Conservation (phyloP, 495 filamentous ascomycete species). For the Bombardia bombarda region DNA sequence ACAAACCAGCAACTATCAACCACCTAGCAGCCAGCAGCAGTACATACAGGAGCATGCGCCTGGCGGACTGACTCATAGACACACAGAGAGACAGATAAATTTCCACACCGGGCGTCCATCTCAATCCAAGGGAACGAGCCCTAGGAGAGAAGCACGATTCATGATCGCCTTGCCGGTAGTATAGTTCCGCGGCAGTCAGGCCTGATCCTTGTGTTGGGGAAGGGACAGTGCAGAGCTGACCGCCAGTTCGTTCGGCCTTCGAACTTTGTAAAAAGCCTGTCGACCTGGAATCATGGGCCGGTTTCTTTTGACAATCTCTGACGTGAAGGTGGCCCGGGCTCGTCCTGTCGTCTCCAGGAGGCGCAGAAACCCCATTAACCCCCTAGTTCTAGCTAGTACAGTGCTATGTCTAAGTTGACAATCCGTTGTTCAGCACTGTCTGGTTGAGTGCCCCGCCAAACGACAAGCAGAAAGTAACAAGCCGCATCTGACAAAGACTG, state of each 20-base stretch:
- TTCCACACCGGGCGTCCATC: slow-evolving; percentile 7
- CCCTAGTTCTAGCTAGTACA: no score
- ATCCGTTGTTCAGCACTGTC: slow-evolving; percentile 17
- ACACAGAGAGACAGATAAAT: no score
- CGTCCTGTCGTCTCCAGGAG: no score
- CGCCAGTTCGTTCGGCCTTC: slow-evolving; percentile 23
- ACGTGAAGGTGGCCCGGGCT: no score
- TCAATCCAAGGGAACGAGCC: slow-evolving; percentile 5
- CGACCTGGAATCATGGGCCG: neutral
- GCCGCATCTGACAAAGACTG: slow-evolving; percentile 15
- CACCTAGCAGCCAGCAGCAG: no score
- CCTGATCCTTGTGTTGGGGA: slow-evolving; percentile 23
- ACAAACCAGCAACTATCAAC: no score
- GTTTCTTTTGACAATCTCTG: no score
- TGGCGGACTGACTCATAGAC: no score
- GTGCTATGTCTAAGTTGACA: no score
- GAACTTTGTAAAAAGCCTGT: neutral
- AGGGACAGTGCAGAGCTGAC: slow-evolving; percentile 22
- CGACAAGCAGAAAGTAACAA: slow-evolving; percentile 4
- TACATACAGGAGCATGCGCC: no score
- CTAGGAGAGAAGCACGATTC: slow-evolving; percentile 18
- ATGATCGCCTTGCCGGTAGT: slow-evolving; percentile 20
- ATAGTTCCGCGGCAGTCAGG: slow-evolving; percentile 14
- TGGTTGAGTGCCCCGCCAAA: slow-evolving; percentile 19
- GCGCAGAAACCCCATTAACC: no score